These are phyloP conservation scores for Kalmusia sp. DNA, from an alignment of 2,329 filamentous ascomycete species.

Conservation along the genomic window DNA sequence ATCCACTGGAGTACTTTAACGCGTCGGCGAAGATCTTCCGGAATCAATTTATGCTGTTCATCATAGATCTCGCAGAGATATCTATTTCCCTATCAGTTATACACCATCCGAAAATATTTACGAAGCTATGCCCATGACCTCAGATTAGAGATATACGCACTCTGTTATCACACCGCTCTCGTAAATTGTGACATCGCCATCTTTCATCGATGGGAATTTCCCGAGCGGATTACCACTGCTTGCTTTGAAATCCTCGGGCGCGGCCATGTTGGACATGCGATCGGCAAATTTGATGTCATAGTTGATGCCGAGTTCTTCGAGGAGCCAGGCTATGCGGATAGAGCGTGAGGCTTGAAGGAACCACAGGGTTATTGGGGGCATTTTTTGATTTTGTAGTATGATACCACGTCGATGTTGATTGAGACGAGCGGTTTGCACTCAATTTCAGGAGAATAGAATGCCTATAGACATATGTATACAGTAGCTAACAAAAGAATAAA, in stretches of 20 bases:
- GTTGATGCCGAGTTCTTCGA: slow-evolving; percentile 52
- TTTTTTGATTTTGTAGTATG: too few relatives aligned
- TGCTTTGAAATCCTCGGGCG: slow-evolving; percentile 53
- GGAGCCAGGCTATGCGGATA: slow-evolving; percentile 56
- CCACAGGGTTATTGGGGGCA: background rate
- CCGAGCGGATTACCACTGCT: slow-evolving; percentile 51
- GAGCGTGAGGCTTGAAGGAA: slow-evolving; percentile 57
- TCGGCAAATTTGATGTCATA: slow-evolving; percentile 52
- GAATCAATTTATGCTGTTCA: slow-evolving; percentile 44
- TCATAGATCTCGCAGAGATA: slow-evolving; percentile 58
- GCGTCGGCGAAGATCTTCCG: slow-evolving; percentile 40
- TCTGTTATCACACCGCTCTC: slow-evolving; percentile 58
- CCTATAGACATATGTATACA: too few relatives aligned
- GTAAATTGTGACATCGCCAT: slow-evolving; percentile 49
- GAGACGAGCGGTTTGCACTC: too few relatives aligned
- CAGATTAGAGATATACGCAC: slow-evolving; percentile 37
- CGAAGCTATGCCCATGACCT: too few relatives aligned
- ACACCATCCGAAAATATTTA: background rate
- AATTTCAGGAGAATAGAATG: too few relatives aligned
- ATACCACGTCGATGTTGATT: too few relatives aligned
- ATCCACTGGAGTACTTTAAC: slow-evolving; percentile 53
- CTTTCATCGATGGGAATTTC: slow-evolving; percentile 54
- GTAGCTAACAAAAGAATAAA: too few relatives aligned
- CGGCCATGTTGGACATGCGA: slow-evolving; percentile 47
- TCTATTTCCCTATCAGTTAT: slow-evolving; percentile 28